Evolutionary conservation across 202 grass and related monocot genomes (phyloP).

Genomic region (Elaeis oleifera): DNA sequence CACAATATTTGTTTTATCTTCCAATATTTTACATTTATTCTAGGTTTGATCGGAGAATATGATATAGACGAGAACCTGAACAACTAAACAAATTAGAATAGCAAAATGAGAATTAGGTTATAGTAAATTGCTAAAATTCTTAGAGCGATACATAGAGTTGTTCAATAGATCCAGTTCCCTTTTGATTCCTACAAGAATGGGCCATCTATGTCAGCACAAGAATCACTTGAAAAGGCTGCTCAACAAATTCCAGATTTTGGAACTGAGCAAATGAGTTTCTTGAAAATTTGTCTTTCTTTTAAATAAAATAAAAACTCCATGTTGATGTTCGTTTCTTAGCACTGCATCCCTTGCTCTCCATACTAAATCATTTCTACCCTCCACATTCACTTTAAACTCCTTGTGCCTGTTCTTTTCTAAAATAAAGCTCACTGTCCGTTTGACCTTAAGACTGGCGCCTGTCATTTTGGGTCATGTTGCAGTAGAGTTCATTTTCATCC

Average conservation of each 20-base stretch:
- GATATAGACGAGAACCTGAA: no score
- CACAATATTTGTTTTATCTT: no score
- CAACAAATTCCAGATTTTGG: constrained; percentile 97
- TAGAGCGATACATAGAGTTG: no score
- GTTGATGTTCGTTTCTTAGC: no score
- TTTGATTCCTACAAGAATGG: constrained; percentile 43
- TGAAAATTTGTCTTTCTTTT: not conserved
- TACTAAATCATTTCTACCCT: no score
- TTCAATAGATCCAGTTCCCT: no score
- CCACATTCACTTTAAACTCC: not conserved
- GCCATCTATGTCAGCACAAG: constrained; percentile 56
- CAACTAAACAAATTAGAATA: no score
- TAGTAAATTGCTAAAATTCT: no score
- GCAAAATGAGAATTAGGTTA: no score
- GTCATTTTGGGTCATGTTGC: constrained; percentile 78
- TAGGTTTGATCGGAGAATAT: no score
- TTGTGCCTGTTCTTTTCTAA: constrained; percentile 36
- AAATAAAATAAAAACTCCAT: not conserved
- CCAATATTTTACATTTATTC: no score
- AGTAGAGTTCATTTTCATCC: constrained; percentile 93
- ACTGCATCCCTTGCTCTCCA: no score
- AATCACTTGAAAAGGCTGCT: constrained; percentile 84
- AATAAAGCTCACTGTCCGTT: constrained; percentile 95
- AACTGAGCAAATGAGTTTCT: constrained; percentile 64
- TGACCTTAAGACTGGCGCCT: constrained; percentile 85